Evolutionary conservation across 1,284 basidiomycete species (phyloP), one percentile per base, ranked within the genome.

Genomic region (Rhodotorula sp.): DNA sequence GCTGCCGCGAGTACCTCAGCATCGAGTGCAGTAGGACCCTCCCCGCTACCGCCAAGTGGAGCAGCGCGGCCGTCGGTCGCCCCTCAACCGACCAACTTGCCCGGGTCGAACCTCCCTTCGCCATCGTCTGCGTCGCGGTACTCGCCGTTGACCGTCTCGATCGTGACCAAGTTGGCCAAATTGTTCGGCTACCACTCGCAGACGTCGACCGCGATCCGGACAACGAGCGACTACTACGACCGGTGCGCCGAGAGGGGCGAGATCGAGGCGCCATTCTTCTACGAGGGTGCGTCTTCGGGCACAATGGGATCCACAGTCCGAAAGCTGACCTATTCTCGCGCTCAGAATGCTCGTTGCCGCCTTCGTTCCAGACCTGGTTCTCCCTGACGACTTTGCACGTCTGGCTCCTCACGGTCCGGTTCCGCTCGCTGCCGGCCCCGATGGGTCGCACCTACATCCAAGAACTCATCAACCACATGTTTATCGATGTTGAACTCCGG

Each of bases 311-410:
- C 29, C 29, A 29, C 29, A 29, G 29, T 29, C 29, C 29, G 29
- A 29, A 29, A 20, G 23, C 58, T 46, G 21, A 43, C 49, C 15
- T 58, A 43, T 23, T 20, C n/a, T 43, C 10, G 20, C 29, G 15
- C 29, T 14, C 39, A 94, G 95, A 89, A 76, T 97, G 93, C 79
- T 85, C 86, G 63, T 85, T 99, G 20, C 95, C 96, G 4, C 89
- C 90, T 12, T 97, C 96, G 0, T 97, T 97, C 81, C 95, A 98
- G 81, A 92, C 94, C 8, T 99, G 95, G 92, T 98, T 98, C 84
- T 93, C 93, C 43, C 85, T 98, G 66, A 94, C 93, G 58, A 93
- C 96, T 75, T 85, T 98, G 54, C 95, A 99, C 82, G 85, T 98
- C 67, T 93, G 95, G 88, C 85, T 98, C 69, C 87, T 97, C 62